phyloP scores from a whole-genome alignment of 371 early-diverging fungal species.

The Mortierella sp. region DNA sequence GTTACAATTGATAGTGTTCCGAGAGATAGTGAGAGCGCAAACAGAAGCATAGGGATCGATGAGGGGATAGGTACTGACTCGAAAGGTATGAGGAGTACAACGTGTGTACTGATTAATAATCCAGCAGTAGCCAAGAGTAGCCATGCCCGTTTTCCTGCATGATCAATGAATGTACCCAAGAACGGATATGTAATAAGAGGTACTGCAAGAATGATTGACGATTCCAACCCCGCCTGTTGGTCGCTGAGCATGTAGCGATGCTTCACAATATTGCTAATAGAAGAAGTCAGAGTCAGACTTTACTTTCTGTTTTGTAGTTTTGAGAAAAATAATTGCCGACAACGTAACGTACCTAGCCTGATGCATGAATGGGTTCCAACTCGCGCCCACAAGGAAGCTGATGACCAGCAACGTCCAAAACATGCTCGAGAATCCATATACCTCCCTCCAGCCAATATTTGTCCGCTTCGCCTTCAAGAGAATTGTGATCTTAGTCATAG shows the following conservation, averaged over 20 bases:
- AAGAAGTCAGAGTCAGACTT: not conserved
- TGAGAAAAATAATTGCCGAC: not conserved
- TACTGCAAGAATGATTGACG: conserved; percentile 43
- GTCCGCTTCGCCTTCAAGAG: conserved; percentile 49
- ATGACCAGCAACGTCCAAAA: conserved; percentile 48
- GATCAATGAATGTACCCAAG: conserved; percentile 49
- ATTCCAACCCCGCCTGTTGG: conserved; percentile 49
- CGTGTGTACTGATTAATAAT: conserved; percentile 39
- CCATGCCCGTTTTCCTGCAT: conserved; percentile 53
- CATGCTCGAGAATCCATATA: conserved; percentile 53
- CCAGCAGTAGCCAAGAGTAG: conserved; percentile 41
- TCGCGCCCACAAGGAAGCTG: conserved; percentile 52
- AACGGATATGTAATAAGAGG: conserved; percentile 51
- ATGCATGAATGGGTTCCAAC: conserved; percentile 57
- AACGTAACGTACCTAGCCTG: conserved; percentile 37
- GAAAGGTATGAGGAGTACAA: conserved; percentile 38
- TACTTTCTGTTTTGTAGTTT: not conserved
- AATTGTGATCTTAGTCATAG: conserved; percentile 54
- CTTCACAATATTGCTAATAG: conserved; percentile 44
- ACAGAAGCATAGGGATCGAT: conserved; percentile 56
- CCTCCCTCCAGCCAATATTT: conserved; percentile 45
- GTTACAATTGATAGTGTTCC: conserved; percentile 57
- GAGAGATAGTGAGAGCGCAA: conserved; percentile 50
- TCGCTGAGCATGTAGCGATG: conserved; percentile 42
- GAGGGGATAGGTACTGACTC: conserved; percentile 43